Percentiles rank a stretch among this genome's conserved stretches.
These are phyloP conservation scores for Wallacemonas rigidus DNA, from an alignment of 208 protist species.

Conservation along the genomic window DNA sequence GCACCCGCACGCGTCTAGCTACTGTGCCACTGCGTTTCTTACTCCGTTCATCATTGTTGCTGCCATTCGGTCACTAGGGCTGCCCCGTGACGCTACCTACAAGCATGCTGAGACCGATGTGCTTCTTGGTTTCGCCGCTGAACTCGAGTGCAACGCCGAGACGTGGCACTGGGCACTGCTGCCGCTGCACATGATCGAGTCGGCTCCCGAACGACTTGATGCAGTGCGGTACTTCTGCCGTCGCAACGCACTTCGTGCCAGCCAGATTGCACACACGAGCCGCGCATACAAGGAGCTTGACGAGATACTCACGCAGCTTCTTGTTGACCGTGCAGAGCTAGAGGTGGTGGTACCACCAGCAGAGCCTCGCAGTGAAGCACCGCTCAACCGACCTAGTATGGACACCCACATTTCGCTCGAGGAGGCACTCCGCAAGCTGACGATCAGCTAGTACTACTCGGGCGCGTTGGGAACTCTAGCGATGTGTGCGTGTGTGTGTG, in stretches of 20 bases:
- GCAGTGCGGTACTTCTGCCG: slow-evolving; percentile 72
- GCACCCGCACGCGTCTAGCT: slow-evolving; percentile 87
- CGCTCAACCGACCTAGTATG: slow-evolving; percentile 67
- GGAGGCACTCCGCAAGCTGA: slow-evolving; percentile 46
- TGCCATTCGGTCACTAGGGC: slow-evolving; percentile 48
- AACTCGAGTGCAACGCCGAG: slow-evolving; percentile 68
- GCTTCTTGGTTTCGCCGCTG: slow-evolving; percentile 68
- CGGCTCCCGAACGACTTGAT: slow-evolving; percentile 28
- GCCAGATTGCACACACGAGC: slow-evolving; percentile 20
- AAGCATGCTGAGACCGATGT: slow-evolving; percentile 62
- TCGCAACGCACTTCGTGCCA: slow-evolving; percentile 70
- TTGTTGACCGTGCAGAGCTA: slow-evolving; percentile 45
- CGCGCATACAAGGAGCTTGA: slow-evolving; percentile 33
- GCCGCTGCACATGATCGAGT: slow-evolving; percentile 83
- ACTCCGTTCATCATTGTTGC: slow-evolving; percentile 76
- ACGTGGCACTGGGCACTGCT: slow-evolving; percentile 84
- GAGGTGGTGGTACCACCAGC: slow-evolving; percentile 34
- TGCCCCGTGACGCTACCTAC: slow-evolving; percentile 56
- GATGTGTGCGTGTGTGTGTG: not conserved
- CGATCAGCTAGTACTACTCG: slow-evolving; percentile 11
- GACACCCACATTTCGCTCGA: slow-evolving; percentile 65
- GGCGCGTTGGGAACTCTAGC: not conserved
- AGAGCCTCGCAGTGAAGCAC: slow-evolving; percentile 24
- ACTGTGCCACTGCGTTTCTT: slow-evolving; percentile 76
- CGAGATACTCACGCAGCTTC: slow-evolving; percentile 37